A percentile compares a stretch with the other conserved stretches of the same genome.
Evolutionary conservation across 2,329 filamentous ascomycete genomes (phyloP).

Genomic region (Didymellaceae sp.): DNA sequence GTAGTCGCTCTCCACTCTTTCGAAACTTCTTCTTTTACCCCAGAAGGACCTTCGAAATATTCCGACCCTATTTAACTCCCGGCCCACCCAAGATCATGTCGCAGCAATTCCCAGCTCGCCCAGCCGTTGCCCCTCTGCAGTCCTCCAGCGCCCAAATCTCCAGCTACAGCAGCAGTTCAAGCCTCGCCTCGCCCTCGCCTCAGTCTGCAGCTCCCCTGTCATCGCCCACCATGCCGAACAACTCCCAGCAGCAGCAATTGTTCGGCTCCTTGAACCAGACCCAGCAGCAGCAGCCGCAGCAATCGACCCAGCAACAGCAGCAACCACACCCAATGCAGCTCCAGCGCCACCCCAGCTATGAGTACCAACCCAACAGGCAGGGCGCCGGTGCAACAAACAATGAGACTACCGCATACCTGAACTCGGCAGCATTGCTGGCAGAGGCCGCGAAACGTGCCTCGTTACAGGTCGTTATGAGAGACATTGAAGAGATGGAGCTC

Average conservation of each 20-base stretch:
- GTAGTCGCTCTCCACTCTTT: slow-evolving; percentile 16
- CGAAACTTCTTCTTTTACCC: slow-evolving; percentile 13
- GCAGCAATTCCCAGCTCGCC: slow-evolving; percentile 31
- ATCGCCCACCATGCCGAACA: slow-evolving; percentile 37
- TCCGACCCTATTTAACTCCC: slow-evolving; percentile 2
- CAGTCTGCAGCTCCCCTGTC: slow-evolving; percentile 43
- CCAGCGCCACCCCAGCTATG: slow-evolving; percentile 39
- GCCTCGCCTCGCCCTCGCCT: slow-evolving; percentile 45
- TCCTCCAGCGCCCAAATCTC: slow-evolving; percentile 35
- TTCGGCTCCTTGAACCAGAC: slow-evolving; percentile 31
- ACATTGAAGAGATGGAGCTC: slow-evolving; percentile 76
- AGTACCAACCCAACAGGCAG: slow-evolving; percentile 45
- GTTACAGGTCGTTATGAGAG: slow-evolving; percentile 85
- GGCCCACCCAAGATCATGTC: slow-evolving; percentile 31
- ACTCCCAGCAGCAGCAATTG: slow-evolving; percentile 11
- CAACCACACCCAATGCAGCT: slow-evolving; percentile 38
- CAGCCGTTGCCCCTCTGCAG: slow-evolving; percentile 48
- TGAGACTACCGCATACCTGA: slow-evolving; percentile 69
- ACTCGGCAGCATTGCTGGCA: slow-evolving; percentile 83
- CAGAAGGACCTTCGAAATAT: slow-evolving; percentile 8
- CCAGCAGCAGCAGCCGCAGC: slow-evolving; percentile 41
- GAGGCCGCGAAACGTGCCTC: slow-evolving; percentile 94
- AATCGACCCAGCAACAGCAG: slow-evolving; percentile 36
- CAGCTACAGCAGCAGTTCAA: slow-evolving; percentile 53
- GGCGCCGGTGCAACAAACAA: slow-evolving; percentile 46